Evolutionary conservation across 805 yeast species (phyloP), one percentile per base, ranked within the genome.

Genomic region (Wickerhamiella azyma): DNA sequence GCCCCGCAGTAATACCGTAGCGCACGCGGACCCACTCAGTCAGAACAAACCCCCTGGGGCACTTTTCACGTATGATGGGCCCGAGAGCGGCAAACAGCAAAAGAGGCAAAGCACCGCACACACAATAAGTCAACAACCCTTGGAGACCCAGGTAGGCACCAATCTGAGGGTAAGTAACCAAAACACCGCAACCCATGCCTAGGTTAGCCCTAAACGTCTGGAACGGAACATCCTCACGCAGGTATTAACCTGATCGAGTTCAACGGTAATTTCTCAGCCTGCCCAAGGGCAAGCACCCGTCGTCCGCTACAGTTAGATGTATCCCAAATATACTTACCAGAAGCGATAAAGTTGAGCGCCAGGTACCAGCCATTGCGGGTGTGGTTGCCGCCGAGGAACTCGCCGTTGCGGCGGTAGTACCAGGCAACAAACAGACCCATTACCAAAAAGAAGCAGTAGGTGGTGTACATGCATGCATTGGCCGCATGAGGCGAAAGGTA

Each of bases 11-110:
- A 5, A 69, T 59, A 2, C 96, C 96, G 59, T 72, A 88, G 54
- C 96, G 68, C 40, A 75, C 75, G 58, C 84, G 74, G n/a, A 85
- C 89, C 96, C 96, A 88, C 60, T 88, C 95, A 4, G 95, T 85
- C 54, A 88, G 66, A 24, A 88, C 86, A 60, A 88, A 88, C 2
- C 96, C 96, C 8, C 83, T 76, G 0, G 96, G 96, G 54, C 94
- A 83, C 53, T 74, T 72, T 49, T 68, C 72, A 52, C 95, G 70
- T 49, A 88, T 79, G 9, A 77, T 59, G 1, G 96, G 96, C 0
- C 96, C 96, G 48, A 83, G 64, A 45, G 74, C 72, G 0, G 92
- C 84, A 67, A 88, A 88, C n/a, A 84, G 63, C 50, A 83, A 69
- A 64, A 88, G 79, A 3, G 96, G 96, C 41, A 88, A 61, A 1